Base-by-base conservation (phyloP, 305 asterid species). In the Fraxinus paxiana region DNA sequence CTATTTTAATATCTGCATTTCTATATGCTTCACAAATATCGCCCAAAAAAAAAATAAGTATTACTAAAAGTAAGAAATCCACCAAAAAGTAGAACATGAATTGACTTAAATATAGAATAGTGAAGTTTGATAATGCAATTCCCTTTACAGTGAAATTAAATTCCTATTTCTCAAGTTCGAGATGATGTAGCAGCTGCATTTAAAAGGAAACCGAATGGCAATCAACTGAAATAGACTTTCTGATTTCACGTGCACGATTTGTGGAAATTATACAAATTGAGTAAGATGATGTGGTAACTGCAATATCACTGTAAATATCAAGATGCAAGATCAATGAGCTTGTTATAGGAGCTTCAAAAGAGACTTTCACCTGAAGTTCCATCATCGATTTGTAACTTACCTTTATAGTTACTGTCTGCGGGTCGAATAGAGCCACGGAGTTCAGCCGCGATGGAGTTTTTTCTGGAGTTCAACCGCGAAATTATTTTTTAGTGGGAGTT, bases 181-280 rank as follows among this genome's bases (percentile, higher is more conserved):
- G 96, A 90, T 5, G 97, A 95, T 65, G 88, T 92, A 8, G 97
- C 88, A 10, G 85, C 86, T 79, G 97, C 98, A 65, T 93, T 63
- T 84, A 85, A 65, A 88, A 89, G 89, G 98, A 95, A 70, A 81
- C 89, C 46, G 95, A 90, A 83, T 89, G 97, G 91, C 87, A 92
- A 87, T 87, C 85, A 26, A 77, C 70, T 12, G 90, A 91, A 31
- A 26, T 51, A 2, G 43, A 34, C 41, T 63, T 8, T 34, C 33
- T 73, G 56, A 37, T 79, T 80, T 51, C 20, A 61, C 69, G 22
- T 72, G 86, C 91, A 95, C 90, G 87, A 82, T n/a, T n/a, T n/a
- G 97, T 91, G 46, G 97, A 93, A 82, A 77, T 89, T 74, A 83
- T 88, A 48, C 97, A 90, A 80, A 87, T 95, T 26, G 98, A 95